Evolutionary conservation across 805 yeast species (phyloP), one percentile per base, ranked within the genome.

Genomic region (Candida boleticola): DNA sequence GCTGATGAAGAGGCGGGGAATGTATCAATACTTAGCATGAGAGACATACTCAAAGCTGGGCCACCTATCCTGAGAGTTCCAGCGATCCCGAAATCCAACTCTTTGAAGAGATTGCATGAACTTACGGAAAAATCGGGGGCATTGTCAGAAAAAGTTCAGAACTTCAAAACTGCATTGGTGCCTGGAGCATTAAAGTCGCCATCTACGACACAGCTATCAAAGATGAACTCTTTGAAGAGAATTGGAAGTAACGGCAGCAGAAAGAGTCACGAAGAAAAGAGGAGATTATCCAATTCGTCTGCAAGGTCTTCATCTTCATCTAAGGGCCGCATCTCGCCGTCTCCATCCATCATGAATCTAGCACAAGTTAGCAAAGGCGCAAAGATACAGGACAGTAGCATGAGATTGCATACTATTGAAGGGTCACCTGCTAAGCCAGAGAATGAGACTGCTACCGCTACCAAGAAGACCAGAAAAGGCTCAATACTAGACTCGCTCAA

Each of bases 61-160:
- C 41, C 41, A 3, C 41, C 41, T n/a, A 27, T 36, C 13, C 31
- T 27, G 25, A 14, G 32, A 17, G 36, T 29, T 39, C 14, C 40
- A 26, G 37, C 42, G 9, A 38, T 51, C 32, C 54, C 33, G 17
- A 53, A 59, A 31, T 63, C 69, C 2, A 60, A 54, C 18, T 66
- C 72, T 13, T 51, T 63, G 11, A 52, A 58, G 32, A 59, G 49
- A 40, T 46, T 68, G 14, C 68, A 63, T 29, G 68, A 60, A 25
- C 46, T 66, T 23, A 55, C 60, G 31, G 37, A 49, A 22, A 56
- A 49, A 37, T 53, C 59, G 6, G 46, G 29, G 37, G 36, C 44
- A 6, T 42, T 50, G 19, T 46, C 46, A 6, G 42, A 44, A 3
- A 52, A 49, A 9, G 30, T 44, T 3, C 31, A 33, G 5, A 21